A percentile compares a stretch with the other conserved stretches of the same genome.
phyloP scores from a whole-genome alignment of 768 basidiomycete species.

The Cystobasidiopsis lactophilus region DNA sequence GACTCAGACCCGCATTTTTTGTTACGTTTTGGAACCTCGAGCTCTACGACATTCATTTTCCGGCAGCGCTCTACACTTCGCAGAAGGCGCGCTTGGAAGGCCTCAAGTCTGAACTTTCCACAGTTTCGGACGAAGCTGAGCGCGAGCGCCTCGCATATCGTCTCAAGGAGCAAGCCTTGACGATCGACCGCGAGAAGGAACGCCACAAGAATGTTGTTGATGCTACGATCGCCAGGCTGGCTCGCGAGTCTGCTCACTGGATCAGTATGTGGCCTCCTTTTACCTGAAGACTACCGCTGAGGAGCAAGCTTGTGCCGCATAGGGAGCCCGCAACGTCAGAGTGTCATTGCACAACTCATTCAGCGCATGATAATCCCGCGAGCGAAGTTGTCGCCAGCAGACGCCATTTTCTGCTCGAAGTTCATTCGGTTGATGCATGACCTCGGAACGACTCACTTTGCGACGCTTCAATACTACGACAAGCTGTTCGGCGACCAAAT shows the following conservation, averaged over 20 bases:
- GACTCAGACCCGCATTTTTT: conserved; percentile 63
- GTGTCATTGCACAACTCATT: conserved; percentile 28
- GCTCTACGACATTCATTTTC: conserved; percentile 66
- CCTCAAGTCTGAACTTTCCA: conserved; percentile 1
- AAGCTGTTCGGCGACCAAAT: conserved; percentile 70
- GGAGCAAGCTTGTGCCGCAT: background rate
- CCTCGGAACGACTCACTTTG: conserved; percentile 72
- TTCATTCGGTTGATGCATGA: conserved; percentile 72
- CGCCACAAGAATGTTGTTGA: conserved; percentile 5
- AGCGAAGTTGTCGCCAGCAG: conserved; percentile 80
- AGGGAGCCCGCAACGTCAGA: conserved; percentile 24
- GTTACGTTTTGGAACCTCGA: conserved; percentile 92
- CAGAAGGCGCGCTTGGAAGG: conserved; percentile 33
- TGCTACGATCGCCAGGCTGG: conserved; percentile 25
- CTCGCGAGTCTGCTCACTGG: conserved; percentile 13
- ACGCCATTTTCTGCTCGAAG: conserved; percentile 81
- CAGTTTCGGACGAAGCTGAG: background rate
- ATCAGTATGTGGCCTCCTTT: background rate
- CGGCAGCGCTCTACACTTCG: conserved; percentile 53
- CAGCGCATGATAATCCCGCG: conserved; percentile 87
- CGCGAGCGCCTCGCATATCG: background rate
- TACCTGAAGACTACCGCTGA: too few species aligned
- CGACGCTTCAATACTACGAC: conserved; percentile 64
- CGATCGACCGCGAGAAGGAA: conserved; percentile 4
- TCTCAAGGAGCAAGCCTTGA: background rate